Evolutionary conservation across 768 basidiomycete species (phyloP).

Genomic region (Lyophyllum semitale): DNA sequence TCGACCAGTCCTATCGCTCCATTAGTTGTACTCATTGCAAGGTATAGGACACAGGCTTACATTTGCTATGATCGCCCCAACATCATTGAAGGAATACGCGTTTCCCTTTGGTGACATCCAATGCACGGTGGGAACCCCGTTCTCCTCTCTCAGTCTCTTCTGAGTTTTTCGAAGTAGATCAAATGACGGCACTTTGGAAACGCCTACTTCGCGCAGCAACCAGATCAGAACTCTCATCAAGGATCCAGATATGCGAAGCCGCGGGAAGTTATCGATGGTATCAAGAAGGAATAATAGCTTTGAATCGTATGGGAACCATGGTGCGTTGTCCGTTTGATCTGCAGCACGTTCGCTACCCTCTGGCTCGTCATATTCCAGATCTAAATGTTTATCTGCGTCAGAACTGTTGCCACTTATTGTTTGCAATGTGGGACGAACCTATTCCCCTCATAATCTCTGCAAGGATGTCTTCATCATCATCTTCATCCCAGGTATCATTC

Average conservation of each 20-base stretch:
- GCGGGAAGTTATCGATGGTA: conserved; percentile 31
- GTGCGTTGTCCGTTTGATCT: not conserved
- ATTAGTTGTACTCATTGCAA: not conserved
- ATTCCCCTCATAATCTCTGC: conserved; percentile 10
- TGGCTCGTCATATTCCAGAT: not conserved
- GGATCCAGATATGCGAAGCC: conserved; percentile 27
- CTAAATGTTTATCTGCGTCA: not conserved
- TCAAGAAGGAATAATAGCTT: conserved; percentile 26
- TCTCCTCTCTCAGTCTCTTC: conserved; percentile 11
- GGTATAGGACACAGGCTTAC: conserved; percentile 12
- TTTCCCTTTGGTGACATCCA: conserved; percentile 27
- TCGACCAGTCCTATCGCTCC: conserved; percentile 29
- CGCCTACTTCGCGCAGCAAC: conserved; percentile 27
- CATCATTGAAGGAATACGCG: conserved; percentile 31
- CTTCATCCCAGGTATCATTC: conserved; percentile 7
- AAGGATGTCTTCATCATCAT: conserved; percentile 14
- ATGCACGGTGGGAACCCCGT: conserved; percentile 21
- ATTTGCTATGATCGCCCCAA: conserved; percentile 23
- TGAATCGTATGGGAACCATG: conserved; percentile 12
- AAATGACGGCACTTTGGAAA: conserved; percentile 29
- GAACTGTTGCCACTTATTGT: conserved; percentile 2
- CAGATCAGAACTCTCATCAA: conserved; percentile 33
- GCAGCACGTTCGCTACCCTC: not conserved
- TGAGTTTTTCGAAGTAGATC: conserved; percentile 23
- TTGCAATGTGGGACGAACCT: conserved; percentile 4